Evolutionary conservation across 2,329 filamentous ascomycete genomes (phyloP), one percentile per base, ranked within the genome.

Genomic region (Botryosphaeria dothidea): DNA sequence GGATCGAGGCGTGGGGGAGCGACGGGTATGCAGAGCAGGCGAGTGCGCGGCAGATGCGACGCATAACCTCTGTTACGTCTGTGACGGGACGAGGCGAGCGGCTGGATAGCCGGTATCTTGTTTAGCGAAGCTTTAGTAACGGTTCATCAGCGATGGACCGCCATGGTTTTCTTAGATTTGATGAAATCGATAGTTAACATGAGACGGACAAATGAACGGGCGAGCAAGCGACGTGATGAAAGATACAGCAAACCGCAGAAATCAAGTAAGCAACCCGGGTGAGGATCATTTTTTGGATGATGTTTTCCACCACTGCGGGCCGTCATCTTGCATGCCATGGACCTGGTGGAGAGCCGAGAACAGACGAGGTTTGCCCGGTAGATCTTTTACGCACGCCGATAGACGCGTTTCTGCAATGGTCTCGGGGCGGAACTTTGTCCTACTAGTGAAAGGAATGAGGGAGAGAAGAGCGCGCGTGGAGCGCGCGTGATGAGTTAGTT

Each of bases 201-300:
- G 56, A 60, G 56, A 60, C 56, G n/a, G 17, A 21, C 27, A 5
- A 31, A 46, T 23, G n/a, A 45, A 23, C 9, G 6, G 27, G 29
- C 25, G 9, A 43, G 13, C 4, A 17, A 25, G 15, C 17, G 4
- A 25, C 41, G 49, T 23, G 56, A 48, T 45, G 27, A 34, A 46
- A 23, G 25, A 46, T 31, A 17, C 21, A 25, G 1, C 7, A 41
- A 1, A 9, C 29, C 25, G 52, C 52, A 56, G 23, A 21, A 58
- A 58, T 43, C 54, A 58, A 58, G 54, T 58, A 43, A 31, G 23
- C 54, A 58, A 29, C 54, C 54, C n/a, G 54, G 54, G 38, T 17
- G 23, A 23, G 19, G 23, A 43, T 58, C 54, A 21, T 45, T 29
- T 8, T 58, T 58, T n/a, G n/a, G 38, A 58, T 25, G 38, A 19